These are phyloP conservation scores for Haberlea rhodopensis DNA, from an alignment of 257 asterid species.

Conservation along the genomic window DNA sequence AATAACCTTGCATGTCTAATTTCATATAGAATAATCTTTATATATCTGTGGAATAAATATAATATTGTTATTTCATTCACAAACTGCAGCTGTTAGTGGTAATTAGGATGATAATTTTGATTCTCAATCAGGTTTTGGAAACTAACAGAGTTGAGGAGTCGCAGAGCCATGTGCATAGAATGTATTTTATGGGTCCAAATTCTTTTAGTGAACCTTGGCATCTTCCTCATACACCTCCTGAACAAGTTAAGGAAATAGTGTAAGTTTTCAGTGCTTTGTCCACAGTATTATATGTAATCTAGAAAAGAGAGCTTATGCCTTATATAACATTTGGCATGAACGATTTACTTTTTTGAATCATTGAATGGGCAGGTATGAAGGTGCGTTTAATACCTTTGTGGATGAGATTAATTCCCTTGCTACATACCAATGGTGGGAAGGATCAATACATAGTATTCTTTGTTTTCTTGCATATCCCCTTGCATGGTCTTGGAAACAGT, in stretches of 20 bases:
- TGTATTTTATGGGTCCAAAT: constrained; percentile 90
- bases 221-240: constrained; percentile 96
- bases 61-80: constrained; percentile 12
- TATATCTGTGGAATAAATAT: background rate
- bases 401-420: constrained; percentile 93
- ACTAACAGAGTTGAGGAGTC: constrained; percentile 98
- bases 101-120: constrained; percentile 22
- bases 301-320: no score
- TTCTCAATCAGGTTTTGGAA: constrained; percentile 78
- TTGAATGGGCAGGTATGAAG: constrained; percentile 73
- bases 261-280: no score
- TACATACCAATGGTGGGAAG: constrained; percentile 99
- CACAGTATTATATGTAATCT: no score
- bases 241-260: constrained; percentile 89
- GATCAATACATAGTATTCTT: constrained; percentile 78
- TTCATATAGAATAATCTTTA: background rate
- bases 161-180: constrained; percentile 95
- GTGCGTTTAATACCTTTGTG: constrained; percentile 83
- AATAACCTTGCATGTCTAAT: constrained; percentile 11
- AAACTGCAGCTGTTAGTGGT: no score
- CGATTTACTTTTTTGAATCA: no score
- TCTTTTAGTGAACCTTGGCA: constrained; percentile 97
- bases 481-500: constrained; percentile 99
- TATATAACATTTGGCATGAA: no score
- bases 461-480: constrained; percentile 88